These are phyloP conservation scores for Hemerocallis citrina DNA, from an alignment of 106 monocot genomes.

Conservation along the genomic window DNA sequence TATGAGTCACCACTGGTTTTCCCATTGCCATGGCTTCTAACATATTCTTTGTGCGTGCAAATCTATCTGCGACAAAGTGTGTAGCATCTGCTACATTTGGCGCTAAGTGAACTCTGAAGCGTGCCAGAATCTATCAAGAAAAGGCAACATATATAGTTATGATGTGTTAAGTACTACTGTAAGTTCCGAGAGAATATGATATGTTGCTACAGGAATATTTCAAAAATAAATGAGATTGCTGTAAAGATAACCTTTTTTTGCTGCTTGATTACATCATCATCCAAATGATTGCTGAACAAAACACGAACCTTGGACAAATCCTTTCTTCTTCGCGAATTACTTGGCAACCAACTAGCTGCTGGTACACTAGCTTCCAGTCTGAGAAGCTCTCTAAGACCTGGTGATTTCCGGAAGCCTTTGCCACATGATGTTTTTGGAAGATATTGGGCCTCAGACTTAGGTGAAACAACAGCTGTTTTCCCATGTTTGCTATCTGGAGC, in stretches of 20 bases:
- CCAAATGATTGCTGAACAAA: constrained; percentile 76
- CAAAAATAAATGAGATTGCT: neutral
- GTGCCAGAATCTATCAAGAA: constrained; percentile 46
- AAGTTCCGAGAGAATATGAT: neutral
- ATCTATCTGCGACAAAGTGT: constrained; percentile 77
- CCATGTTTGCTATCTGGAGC: constrained; percentile 17
- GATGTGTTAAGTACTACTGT: too few relatives aligned
- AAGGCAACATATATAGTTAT: constrained; percentile 2
- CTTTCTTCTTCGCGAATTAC: constrained; percentile 48
- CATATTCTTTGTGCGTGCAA: constrained; percentile 89
- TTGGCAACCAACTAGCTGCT: constrained; percentile 11
- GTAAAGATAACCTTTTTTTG: constrained; percentile 67
- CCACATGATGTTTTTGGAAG: constrained; percentile 9
- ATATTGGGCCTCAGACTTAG: constrained; percentile 33
- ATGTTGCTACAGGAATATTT: neutral
- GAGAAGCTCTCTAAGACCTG: constrained; percentile 43
- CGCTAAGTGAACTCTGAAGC: constrained; percentile 41
- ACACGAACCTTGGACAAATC: constrained; percentile 49
- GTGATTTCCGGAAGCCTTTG: constrained; percentile 13
- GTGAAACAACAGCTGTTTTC: constrained; percentile 27
- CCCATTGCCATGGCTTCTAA: constrained; percentile 80
- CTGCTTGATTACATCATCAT: constrained; percentile 60
- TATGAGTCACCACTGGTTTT: constrained; percentile 64
- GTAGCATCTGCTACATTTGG: constrained; percentile 60
- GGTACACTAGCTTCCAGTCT: constrained; percentile 29